Evolutionary conservation across 2,329 filamentous ascomycete genomes (phyloP).

Genomic region (Golovinomyces cichoracearum): DNA sequence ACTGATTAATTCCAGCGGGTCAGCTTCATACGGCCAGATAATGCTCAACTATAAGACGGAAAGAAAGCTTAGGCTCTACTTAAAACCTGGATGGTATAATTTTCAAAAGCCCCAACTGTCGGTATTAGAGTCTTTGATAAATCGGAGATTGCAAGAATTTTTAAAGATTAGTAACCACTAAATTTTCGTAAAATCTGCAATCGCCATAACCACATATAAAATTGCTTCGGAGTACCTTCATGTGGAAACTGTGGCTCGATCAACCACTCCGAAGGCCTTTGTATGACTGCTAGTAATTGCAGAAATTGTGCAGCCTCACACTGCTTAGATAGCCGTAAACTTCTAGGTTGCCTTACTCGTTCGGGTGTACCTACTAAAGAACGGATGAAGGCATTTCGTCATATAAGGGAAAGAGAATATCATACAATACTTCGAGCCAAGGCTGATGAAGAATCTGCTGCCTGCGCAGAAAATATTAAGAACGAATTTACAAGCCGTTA

Average conservation of each 20-base stretch:
- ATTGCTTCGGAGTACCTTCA: not conserved
- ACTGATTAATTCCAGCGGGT: no score
- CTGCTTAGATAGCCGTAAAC: not conserved
- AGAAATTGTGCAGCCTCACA: not conserved
- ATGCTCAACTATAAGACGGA: not conserved
- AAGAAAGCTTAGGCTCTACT: not conserved
- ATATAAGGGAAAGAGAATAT: not conserved
- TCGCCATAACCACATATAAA: not conserved
- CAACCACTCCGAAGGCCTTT: not conserved
- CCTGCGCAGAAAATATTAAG: not conserved
- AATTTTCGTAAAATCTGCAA: not conserved
- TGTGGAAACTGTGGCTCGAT: not conserved
- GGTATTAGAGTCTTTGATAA: not conserved
- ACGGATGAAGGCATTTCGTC: not conserved
- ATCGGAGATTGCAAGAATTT: not conserved
- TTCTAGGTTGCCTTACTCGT: not conserved
- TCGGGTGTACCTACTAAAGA: not conserved
- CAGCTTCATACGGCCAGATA: no score
- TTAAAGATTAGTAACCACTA: not conserved
- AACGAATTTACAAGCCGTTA: not conserved
- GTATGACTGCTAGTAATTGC: not conserved
- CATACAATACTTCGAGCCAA: not conserved
- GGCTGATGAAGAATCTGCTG: not conserved
- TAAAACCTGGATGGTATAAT: not conserved
- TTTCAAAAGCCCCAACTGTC: not conserved